These are phyloP conservation scores for Penicillium alfredii DNA, from an alignment of 495 filamentous ascomycete genomes.

Conservation along the genomic window DNA sequence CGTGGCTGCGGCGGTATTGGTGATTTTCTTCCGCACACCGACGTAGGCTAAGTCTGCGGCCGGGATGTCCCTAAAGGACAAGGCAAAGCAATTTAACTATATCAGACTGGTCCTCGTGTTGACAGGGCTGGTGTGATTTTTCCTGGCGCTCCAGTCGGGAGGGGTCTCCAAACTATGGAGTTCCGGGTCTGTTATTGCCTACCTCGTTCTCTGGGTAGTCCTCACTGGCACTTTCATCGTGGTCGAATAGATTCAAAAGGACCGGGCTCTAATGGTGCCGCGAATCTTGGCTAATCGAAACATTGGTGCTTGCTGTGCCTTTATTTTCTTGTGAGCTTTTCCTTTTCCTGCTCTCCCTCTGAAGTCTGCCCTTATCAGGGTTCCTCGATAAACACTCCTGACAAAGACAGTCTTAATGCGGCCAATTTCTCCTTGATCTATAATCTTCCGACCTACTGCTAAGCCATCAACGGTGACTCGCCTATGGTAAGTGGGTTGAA, in stretches of 20 bases:
- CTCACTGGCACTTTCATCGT: constrained; percentile 22
- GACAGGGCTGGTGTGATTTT: constrained; percentile 28
- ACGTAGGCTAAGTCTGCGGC: constrained; percentile 13
- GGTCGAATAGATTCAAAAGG: constrained; percentile 20
- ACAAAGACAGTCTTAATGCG: neutral
- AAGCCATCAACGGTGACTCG: constrained; percentile 58
- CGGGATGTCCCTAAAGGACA: constrained; percentile 22
- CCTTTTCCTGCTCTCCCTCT: neutral
- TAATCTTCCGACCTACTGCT: constrained; percentile 59
- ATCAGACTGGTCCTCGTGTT: constrained; percentile 21
- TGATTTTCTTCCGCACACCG: constrained; percentile 36
- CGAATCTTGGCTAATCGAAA: constrained; percentile 16
- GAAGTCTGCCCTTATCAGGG: no score
- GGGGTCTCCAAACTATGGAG: constrained; percentile 29
- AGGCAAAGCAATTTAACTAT: constrained; percentile 27
- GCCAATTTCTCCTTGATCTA: constrained; percentile 14
- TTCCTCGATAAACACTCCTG: no score
- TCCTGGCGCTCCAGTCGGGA: constrained; percentile 37
- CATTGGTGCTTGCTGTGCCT: constrained; percentile 15
- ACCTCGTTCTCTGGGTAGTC: constrained; percentile 28
- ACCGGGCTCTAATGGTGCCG: constrained; percentile 16
- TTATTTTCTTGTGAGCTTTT: constrained; percentile 18
- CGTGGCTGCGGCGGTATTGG: constrained; percentile 25
- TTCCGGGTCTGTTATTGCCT: constrained; percentile 23
- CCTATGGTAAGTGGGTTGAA: constrained; percentile 59